Evolutionary conservation across 2,329 filamentous ascomycete species (phyloP).

Genomic region (Geoglossum cookeanum): DNA sequence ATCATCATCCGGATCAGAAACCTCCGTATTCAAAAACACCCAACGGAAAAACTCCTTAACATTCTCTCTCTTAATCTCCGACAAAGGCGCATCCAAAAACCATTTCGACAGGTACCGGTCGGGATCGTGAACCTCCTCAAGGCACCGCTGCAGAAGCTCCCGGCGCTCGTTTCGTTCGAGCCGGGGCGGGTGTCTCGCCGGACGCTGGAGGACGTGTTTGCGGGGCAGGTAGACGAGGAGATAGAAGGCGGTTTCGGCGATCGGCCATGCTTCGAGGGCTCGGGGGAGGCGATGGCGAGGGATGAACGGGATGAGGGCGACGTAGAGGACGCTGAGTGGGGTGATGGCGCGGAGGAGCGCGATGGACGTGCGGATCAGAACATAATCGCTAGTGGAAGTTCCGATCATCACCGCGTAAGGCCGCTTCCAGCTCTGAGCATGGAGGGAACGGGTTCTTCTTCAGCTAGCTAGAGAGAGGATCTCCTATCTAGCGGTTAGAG

Average conservation of each 20-base stretch:
- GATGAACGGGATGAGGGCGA: constrained; percentile 18
- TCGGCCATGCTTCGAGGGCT: constrained; percentile 24
- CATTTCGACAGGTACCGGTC: constrained; percentile 41
- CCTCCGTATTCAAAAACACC: constrained; percentile 41
- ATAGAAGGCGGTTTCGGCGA: constrained; percentile 35
- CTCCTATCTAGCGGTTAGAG: too few species aligned
- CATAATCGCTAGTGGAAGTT: constrained; percentile 19
- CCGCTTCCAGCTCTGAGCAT: too few species aligned
- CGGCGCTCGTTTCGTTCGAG: constrained; percentile 29
- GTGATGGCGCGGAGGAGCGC: constrained; percentile 28
- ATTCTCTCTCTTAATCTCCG: constrained; percentile 45
- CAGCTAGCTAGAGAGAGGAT: too few species aligned
- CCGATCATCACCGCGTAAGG: constrained; percentile 19
- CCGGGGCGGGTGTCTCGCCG: constrained; percentile 30
- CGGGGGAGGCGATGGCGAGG: neutral
- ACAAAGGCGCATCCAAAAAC: constrained; percentile 39
- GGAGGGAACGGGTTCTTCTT: too few species aligned
- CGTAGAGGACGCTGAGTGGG: constrained; percentile 29
- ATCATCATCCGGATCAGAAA: constrained; percentile 26
- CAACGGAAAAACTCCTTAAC: constrained; percentile 46
- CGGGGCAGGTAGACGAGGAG: constrained; percentile 33
- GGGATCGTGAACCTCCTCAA: constrained; percentile 33
- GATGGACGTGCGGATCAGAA: constrained; percentile 30
- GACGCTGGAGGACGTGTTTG: constrained; percentile 29
- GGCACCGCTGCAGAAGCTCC: constrained; percentile 36